Evolutionary conservation across 108 stramenopile genomes (phyloP).

Genomic region (Tribonema minus): DNA sequence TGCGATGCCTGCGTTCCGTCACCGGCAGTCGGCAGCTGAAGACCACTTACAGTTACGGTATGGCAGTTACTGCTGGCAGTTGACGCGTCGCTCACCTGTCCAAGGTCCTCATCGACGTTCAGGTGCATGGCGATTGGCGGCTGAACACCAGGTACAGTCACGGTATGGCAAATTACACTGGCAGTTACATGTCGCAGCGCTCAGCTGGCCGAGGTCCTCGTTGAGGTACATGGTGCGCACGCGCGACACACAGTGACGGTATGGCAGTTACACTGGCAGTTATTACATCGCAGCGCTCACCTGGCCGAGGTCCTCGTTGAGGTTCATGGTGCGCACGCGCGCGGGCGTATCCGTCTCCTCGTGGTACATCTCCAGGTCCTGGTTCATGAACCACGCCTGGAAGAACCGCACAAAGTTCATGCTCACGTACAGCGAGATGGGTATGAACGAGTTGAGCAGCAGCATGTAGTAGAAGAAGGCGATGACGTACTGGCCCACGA

Average conservation of each 20-base stretch:
- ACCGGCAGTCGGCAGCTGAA: no score
- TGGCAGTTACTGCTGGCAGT: no score
- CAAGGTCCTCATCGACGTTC: no score
- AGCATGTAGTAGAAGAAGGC: constrained; percentile 61
- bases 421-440: constrained; percentile 64
- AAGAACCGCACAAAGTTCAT: constrained; percentile 59
- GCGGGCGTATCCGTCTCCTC: constrained; percentile 51
- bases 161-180: no score
- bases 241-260: no score
- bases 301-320: constrained; percentile 62
- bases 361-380: constrained; percentile 81
- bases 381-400: constrained; percentile 51
- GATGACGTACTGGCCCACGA: constrained; percentile 63
- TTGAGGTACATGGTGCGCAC: constrained; percentile 53
- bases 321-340: constrained; percentile 54
- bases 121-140: no score
- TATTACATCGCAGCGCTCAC: no score
- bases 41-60: not conserved
- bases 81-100: no score
- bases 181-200: no score
- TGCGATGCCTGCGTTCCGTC: no score
- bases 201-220: constrained; percentile 73
- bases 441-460: constrained; percentile 63
- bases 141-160: no score
- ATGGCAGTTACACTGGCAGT: no score